phyloP scores from a whole-genome alignment of 2,329 filamentous ascomycete species.

The Cercospora beticola region DNA sequence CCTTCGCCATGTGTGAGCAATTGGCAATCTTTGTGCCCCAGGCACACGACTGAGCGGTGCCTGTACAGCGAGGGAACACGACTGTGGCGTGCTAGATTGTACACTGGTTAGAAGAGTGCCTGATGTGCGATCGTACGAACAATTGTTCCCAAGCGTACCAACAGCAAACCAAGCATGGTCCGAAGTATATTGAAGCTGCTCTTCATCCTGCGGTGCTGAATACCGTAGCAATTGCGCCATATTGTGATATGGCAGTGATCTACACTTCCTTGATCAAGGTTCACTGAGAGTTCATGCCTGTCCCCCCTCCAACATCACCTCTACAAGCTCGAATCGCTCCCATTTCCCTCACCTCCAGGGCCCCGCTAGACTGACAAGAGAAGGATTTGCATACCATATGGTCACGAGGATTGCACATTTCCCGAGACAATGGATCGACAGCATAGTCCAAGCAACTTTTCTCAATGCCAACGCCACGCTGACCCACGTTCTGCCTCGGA shows the following conservation, averaged over 20 bases:
- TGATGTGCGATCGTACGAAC: not conserved
- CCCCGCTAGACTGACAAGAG: not conserved
- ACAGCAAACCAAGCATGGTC: not conserved
- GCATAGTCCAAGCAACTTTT: not conserved
- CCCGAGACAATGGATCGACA: not conserved
- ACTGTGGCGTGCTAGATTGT: not conserved
- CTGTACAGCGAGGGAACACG: not conserved
- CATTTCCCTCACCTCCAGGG: not conserved
- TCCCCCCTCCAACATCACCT: not conserved
- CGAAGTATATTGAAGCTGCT: not conserved
- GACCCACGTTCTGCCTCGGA: not conserved
- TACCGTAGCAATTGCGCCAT: not conserved
- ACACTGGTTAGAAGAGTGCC: not conserved
- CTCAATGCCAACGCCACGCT: not conserved
- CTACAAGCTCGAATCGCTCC: not conserved
- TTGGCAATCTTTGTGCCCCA: not conserved
- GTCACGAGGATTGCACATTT: not conserved
- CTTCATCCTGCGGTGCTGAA: not conserved
- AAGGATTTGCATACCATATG: not conserved
- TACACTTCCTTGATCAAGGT: not conserved
- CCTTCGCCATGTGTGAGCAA: not conserved
- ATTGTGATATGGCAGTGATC: not conserved
- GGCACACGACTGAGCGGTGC: not conserved
- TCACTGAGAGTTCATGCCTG: not conserved
- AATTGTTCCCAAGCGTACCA: not conserved